Evolutionary conservation across 2,329 filamentous ascomycete genomes (phyloP), one percentile per base, ranked within the genome.

Genomic region (Aspergillus chevalieri): DNA sequence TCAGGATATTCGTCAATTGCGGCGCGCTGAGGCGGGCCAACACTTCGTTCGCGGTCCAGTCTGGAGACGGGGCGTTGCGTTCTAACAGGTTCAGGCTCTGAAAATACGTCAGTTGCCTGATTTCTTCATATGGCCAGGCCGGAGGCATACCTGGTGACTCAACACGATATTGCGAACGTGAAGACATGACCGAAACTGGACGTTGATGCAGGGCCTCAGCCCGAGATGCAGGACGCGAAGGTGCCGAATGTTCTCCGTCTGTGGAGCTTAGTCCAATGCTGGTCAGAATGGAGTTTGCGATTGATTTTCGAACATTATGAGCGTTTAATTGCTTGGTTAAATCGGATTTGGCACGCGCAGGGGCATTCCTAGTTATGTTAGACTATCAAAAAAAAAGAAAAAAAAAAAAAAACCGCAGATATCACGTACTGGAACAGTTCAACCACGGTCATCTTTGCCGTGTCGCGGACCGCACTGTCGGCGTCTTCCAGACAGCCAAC

Each of bases 401-500:
- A 22, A 51, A 17, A 22, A 51, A 17, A 22, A 51, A 17, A 34
- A 26, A 33, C 5, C 10, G 14, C 14, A 36, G 19, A 21, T 17
- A 21, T 21, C 28, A 60, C 76, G 52, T 72, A 89, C 86, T 78
- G 81, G 72, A 96, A 96, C 28, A 97, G 79, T 55, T 93, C 87
- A 52, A 96, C 87, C 44, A 96, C 84, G 1, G 88, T 86, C 48
- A 76, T 76, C 72, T 93, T 95, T 53, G 91, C 89, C 34, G 82
- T 80, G 62, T 95, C 90, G 66, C 92, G 83, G 56, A 96, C 90
- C 69, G 83, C 85, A 45, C 87, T 86, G 66, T 95, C 92, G 8
- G 90, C 87, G 67, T 96, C 91, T 70, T 96, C 92, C 39, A 96
- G 79, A 57, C 93, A 80, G 48, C 89, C 85, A 73, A 96, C 92